Conservation (phyloP, 495 filamentous ascomycete genomes). For the Penicillium diatomitis region DNA sequence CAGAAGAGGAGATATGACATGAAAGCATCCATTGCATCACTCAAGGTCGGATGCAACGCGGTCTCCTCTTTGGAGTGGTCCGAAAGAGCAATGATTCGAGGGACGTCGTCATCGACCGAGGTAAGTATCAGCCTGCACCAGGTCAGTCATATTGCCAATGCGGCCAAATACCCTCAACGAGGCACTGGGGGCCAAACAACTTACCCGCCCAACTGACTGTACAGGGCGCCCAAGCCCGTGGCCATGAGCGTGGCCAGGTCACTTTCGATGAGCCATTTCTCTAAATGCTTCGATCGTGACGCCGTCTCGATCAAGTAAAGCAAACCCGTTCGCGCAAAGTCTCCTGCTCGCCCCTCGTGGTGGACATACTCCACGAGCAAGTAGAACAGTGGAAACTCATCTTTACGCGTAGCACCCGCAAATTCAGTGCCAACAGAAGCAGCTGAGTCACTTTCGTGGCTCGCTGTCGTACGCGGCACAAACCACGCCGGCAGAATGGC, state of each 20-base stretch:
- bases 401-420: slow-evolving; percentile 76
- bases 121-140: slow-evolving; percentile 26
- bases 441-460: slow-evolving; percentile 32
- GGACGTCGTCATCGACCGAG: slow-evolving; percentile 52
- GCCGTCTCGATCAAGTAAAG: slow-evolving; percentile 94
- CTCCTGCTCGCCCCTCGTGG: slow-evolving; percentile 81
- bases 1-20: slow-evolving; percentile 92
- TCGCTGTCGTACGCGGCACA: slow-evolving; percentile 26
- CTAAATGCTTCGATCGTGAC: slow-evolving; percentile 67
- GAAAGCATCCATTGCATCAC: slow-evolving; percentile 80
- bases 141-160: slow-evolving; percentile 3
- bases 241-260: slow-evolving; percentile 97
- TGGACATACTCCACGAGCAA: slow-evolving; percentile 93
- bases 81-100: slow-evolving; percentile 75
- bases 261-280: slow-evolving; percentile 94
- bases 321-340: slow-evolving; percentile 93
- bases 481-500: slow-evolving; percentile 86
- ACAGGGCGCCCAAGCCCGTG: slow-evolving; percentile 86
- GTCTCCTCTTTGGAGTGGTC: slow-evolving; percentile 51
- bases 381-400: slow-evolving; percentile 94
- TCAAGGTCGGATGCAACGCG: slow-evolving; percentile 45
- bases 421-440: slow-evolving; percentile 53
- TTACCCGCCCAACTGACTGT: slow-evolving; percentile 86
- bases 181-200: neutral
- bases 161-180: neutral